Base-by-base conservation (phyloP, 768 basidiomycete species). In the Calocybe indica region DNA sequence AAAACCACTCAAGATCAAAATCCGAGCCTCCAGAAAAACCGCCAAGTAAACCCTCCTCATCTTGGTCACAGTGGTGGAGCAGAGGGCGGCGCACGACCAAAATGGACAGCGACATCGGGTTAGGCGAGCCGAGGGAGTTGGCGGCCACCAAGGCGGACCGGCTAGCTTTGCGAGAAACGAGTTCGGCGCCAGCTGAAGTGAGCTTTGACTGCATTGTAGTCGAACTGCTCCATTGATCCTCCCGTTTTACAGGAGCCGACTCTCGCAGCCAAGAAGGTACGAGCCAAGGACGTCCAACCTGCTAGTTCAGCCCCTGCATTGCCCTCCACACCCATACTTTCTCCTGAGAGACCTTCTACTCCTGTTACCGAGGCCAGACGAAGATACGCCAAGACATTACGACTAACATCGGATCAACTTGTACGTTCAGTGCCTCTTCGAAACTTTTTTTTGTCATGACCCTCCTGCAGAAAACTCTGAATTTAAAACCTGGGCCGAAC, bases 391-490 rank as follows among this genome's bases (percentile, higher is more conserved):
- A 98, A 99, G 71, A 92, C 95, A 0, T 66, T 99, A 49, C 78
- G 96, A 5, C 66, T 99, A 50, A 92, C 94, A 0, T 96, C 93
- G 4, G 92, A 95, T 55, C 96, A 99, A 62, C 76, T 99, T 37
- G 92, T 93, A 56, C 59, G 82, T 67, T 9, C 22, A 13, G 10
- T 10, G 28, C 44, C 28, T 41, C 11, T 7, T 29, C 39, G 13
- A 42, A 12, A 7, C 10, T 30, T 35, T 10, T 10, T n/a, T 7
- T 14, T 29, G 41, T 28, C 15, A 31, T 45, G 30, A 37, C 12
- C 22, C 34, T 22, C 43, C 37, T 22, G 10, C 59, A 94, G 92
- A 93, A 92, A 88, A 72, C 77, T 7, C 74, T 98, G 22, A 75
- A 88, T 41, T 70, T 98, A 52, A 88, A 88, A 60, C 73, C 86